Evolutionary conservation across 345 rosid species (phyloP), one percentile per base, ranked within the genome.

Genomic region (Acer negundo): DNA sequence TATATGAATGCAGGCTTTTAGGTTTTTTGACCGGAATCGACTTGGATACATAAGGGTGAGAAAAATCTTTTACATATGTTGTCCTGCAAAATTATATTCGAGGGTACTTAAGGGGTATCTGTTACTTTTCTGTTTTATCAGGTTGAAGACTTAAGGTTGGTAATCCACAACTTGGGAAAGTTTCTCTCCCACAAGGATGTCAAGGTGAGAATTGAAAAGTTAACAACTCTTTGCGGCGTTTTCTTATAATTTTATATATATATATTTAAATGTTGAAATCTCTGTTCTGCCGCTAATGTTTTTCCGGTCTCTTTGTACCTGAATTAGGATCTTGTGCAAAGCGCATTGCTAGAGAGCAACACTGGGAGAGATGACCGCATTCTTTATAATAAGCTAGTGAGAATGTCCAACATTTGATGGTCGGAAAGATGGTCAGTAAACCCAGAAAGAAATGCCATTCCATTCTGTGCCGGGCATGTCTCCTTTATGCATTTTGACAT

Each of bases 121-220:
- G 10, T 64, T 63, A 20, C 20, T 38, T 72, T 71, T 10, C 61
- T 61, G 20, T n/a, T 35, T 72, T 55, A 47, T 69, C 90, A 97
- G 97, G 98, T 97, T 75, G 98, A 94, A 87, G 98, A 97, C 85
- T 79, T 91, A 94, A 93, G 98, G 81, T 76, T 90, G 79, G 90
- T 94, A 61, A 81, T 97, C 70, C 99, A 97, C 88, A 90, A 77
- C 87, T 81, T 97, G 84, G 98, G 99, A 77, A 93, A 87, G 75
- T 91, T 82, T 78, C 83, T 97, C 10, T 90, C 97, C 8, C 93
- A 97, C 84, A 81, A 92, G 58, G 97, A 91, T 76, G 97, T 97
- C 56, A 97, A 97, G 95, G 99, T 91, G 78, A 78, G 89, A 73
- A 75, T 53, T 67, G 56, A 59, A 35, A 35, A 23, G 42, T 51